phyloP scores from a whole-genome alignment of 352 stramenopile genomes.

The Phytophthora ramorum region DNA sequence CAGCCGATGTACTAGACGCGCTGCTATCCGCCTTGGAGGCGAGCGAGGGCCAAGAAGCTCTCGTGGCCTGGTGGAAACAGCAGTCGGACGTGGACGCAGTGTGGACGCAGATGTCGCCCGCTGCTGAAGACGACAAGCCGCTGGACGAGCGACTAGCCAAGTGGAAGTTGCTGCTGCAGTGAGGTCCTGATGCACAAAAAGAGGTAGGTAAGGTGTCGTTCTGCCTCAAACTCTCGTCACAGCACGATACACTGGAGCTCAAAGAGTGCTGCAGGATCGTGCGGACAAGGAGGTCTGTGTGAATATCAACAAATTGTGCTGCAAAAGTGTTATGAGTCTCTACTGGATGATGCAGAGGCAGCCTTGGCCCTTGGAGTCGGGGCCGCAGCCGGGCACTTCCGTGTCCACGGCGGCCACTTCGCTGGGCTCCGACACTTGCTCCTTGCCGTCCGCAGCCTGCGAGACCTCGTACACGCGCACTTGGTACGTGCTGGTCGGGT shows the following conservation, averaged over 20 bases:
- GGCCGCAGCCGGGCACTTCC: slow-evolving; percentile 83
- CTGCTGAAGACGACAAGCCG: slow-evolving; percentile 10
- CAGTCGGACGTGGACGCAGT: slow-evolving; percentile 37
- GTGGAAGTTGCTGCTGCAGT: slow-evolving; percentile 40
- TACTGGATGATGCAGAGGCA: slow-evolving; percentile 64
- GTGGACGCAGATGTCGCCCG: slow-evolving; percentile 40
- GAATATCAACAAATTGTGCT: slow-evolving; percentile 32
- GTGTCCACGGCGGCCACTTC: slow-evolving; percentile 87
- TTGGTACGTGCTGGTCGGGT: slow-evolving; percentile 90
- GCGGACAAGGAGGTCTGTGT: slow-evolving; percentile 24
- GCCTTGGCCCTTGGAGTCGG: slow-evolving; percentile 47
- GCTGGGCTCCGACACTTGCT: slow-evolving; percentile 64
- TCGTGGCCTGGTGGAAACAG: slow-evolving; percentile 67
- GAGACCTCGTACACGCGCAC: slow-evolving; percentile 78
- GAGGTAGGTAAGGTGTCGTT: neutral
- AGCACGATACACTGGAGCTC: neutral
- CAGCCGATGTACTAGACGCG: slow-evolving; percentile 58
- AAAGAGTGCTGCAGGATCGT: slow-evolving; percentile 1
- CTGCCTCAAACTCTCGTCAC: neutral
- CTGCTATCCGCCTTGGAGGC: slow-evolving; percentile 48
- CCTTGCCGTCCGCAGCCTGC: slow-evolving; percentile 41
- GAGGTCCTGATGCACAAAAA: neutral
- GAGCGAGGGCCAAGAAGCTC: slow-evolving; percentile 35
- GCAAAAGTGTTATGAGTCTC: slow-evolving; percentile 15
- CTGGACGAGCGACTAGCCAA: slow-evolving; percentile 41